phyloP scores from a whole-genome alignment of 768 basidiomycete genomes.

The Calvatia gigantea region DNA sequence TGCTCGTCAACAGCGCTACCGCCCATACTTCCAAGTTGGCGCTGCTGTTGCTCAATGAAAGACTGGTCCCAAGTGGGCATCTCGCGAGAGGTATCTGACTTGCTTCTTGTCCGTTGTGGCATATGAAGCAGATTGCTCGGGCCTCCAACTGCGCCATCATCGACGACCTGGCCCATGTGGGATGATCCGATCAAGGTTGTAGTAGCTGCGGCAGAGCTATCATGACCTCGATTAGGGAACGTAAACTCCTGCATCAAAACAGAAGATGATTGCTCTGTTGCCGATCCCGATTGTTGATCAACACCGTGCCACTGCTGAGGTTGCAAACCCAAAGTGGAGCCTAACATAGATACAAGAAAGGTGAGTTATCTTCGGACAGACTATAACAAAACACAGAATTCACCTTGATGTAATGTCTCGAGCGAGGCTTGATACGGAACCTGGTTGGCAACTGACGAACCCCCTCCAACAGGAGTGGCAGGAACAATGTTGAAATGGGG shows the following conservation, averaged over 20 bases:
- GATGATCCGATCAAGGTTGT: conserved; percentile 4
- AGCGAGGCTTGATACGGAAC: conserved; percentile 51
- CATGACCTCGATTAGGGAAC: conserved; percentile 11
- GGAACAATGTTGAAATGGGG: conserved; percentile 79
- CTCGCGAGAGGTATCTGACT: conserved; percentile 58
- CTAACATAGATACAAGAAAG: conserved; percentile 9
- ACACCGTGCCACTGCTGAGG: conserved; percentile 8
- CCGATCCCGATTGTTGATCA: conserved; percentile 7
- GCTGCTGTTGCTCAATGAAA: conserved; percentile 23
- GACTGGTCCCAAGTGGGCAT: conserved; percentile 48
- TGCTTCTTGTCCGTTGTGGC: conserved; percentile 44
- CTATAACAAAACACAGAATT: conserved; percentile 22
- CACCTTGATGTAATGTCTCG: conserved; percentile 51
- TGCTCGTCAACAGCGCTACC: conserved; percentile 18
- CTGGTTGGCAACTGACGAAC: conserved; percentile 37
- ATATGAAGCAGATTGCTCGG: conserved; percentile 17
- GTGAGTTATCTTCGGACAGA: background rate
- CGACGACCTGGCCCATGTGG: conserved; percentile 3
- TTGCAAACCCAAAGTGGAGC: conserved; percentile 9
- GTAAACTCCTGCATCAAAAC: conserved; percentile 7
- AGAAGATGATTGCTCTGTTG: background rate
- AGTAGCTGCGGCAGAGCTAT: background rate
- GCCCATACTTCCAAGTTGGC: conserved; percentile 20
- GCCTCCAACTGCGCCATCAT: conserved; percentile 6
- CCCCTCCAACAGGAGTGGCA: conserved; percentile 74